These are phyloP conservation scores for Aspergillus brasiliensis DNA, from an alignment of 2,329 filamentous ascomycete species.

Conservation along the genomic window DNA sequence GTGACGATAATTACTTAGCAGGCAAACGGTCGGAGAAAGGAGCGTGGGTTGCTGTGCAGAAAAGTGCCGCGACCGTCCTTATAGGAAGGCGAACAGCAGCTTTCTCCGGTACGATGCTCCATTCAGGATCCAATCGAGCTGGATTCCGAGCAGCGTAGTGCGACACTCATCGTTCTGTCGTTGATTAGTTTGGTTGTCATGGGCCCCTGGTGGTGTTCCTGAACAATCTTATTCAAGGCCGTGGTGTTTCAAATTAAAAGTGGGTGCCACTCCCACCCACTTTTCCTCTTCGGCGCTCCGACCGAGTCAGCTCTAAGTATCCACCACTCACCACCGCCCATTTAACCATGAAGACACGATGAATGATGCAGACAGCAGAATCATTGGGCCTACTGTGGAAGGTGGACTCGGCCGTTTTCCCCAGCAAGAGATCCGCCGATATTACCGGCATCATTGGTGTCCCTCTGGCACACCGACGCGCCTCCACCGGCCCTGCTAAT, in stretches of 20 bases:
- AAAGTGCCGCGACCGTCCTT: background rate
- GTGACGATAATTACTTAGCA: background rate
- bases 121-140: background rate
- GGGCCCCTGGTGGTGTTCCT: background rate
- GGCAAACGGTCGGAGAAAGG: background rate
- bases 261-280: background rate
- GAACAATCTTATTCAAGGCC: background rate
- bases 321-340: background rate
- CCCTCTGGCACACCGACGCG: background rate
- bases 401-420: conserved; percentile 1
- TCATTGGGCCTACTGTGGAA: background rate
- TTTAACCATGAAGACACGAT: background rate
- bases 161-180: background rate
- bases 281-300: background rate
- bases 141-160: background rate
- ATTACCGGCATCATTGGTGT: background rate
- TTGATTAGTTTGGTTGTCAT: background rate
- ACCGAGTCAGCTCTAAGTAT: background rate
- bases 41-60: background rate
- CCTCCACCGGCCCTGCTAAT: background rate
- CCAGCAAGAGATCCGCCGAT: conserved; percentile 1
- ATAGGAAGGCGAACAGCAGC: background rate
- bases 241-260: background rate
- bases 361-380: background rate
- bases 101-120: background rate